Conservation (phyloP, 495 filamentous ascomycete species). For the Wilcoxina mikolae region DNA sequence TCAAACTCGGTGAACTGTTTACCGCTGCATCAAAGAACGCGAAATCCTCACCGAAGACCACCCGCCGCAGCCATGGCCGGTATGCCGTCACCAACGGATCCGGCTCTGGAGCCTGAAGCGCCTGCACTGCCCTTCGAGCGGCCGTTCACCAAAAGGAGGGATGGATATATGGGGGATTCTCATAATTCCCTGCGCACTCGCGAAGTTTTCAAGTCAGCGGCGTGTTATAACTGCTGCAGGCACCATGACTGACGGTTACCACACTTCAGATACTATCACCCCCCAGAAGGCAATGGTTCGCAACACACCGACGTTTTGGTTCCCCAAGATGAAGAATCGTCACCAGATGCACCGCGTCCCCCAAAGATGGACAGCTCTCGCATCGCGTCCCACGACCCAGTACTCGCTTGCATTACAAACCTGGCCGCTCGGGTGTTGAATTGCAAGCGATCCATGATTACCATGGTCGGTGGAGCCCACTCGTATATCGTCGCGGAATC, state of each 20-base stretch:
- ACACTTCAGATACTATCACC: conserved; percentile 17
- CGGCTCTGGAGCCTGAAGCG: not conserved
- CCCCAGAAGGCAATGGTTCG: conserved; percentile 3
- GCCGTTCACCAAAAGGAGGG: not conserved
- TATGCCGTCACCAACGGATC: not conserved
- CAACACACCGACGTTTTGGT: not conserved
- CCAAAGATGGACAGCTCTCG: not conserved
- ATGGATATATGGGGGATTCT: conserved; percentile 11
- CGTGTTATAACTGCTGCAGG: not conserved
- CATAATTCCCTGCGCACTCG: conserved; percentile 15
- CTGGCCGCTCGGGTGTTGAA: conserved; percentile 42
- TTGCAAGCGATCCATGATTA: conserved; percentile 41
- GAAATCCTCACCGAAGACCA: not conserved
- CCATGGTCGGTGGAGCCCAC: conserved; percentile 43
- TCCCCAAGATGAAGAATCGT: not conserved
- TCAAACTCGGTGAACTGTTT: not conserved
- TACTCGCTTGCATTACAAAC: conserved; percentile 51
- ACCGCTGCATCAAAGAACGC: not conserved
- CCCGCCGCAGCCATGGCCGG: not conserved
- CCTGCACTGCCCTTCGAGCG: not conserved
- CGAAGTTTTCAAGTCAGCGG: conserved; percentile 28
- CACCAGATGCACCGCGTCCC: not conserved
- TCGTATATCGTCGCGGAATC: conserved; percentile 52
- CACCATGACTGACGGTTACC: no score
- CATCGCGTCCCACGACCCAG: conserved; percentile 36